Conservation (phyloP, 2,329 filamentous ascomycete genomes). For the Phialemoniopsis sp. region DNA sequence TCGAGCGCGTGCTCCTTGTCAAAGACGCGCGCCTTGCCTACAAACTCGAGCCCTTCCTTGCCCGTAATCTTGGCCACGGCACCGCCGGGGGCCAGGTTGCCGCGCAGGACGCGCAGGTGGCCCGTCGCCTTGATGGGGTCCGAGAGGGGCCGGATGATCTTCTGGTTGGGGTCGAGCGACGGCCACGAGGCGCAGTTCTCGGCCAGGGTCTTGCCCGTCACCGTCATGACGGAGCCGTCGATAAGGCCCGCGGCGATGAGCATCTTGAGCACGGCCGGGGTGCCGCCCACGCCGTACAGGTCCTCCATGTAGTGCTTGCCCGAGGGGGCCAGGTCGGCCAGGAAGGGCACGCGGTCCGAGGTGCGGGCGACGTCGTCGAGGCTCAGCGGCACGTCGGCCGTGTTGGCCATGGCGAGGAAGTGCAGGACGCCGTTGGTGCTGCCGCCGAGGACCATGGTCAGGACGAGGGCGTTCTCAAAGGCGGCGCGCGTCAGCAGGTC, state of each 20-base stretch:
- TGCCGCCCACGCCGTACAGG: constrained; percentile 79
- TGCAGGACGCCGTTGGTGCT: constrained; percentile 88
- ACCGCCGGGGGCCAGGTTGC: constrained; percentile 83
- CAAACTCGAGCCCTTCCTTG: constrained; percentile 83
- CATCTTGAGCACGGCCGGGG: constrained; percentile 80
- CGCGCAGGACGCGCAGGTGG: constrained; percentile 82
- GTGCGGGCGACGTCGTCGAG: constrained; percentile 81
- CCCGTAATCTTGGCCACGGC: constrained; percentile 96
- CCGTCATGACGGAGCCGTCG: constrained; percentile 73
- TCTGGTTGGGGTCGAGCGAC: constrained; percentile 71
- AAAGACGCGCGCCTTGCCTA: constrained; percentile 77
- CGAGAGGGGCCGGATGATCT: constrained; percentile 74
- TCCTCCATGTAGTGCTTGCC: constrained; percentile 84
- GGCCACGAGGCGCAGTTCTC: constrained; percentile 79
- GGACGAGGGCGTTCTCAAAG: constrained; percentile 84
- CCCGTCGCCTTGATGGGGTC: constrained; percentile 75
- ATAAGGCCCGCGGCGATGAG: constrained; percentile 73
- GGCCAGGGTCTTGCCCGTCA: constrained; percentile 79
- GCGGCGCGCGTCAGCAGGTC: constrained; percentile 75
- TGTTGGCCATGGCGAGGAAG: constrained; percentile 85
- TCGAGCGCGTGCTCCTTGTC: constrained; percentile 81
- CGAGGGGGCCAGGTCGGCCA: constrained; percentile 79
- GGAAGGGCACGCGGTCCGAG: constrained; percentile 77
- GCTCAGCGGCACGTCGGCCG: constrained; percentile 71
- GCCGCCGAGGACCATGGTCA: constrained; percentile 90